Evolutionary conservation across 805 yeast species (phyloP).

Genomic region (Suhomyces pyralidae): DNA sequence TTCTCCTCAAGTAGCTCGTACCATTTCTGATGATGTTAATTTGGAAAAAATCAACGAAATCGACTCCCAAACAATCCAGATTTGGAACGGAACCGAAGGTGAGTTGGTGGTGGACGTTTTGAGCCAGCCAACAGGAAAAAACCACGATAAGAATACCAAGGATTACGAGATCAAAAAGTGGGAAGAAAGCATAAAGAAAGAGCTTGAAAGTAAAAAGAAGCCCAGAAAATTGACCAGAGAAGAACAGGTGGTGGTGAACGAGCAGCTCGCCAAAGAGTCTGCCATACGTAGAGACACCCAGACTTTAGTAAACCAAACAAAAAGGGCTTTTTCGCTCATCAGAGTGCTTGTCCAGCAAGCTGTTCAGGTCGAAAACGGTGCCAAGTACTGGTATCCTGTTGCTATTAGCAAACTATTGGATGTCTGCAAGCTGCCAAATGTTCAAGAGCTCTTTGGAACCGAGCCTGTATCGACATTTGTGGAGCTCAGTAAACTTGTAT

Average conservation of each 20-base stretch:
- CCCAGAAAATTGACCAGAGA: constrained; percentile 69
- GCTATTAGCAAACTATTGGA: constrained; percentile 52
- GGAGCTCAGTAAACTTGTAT: constrained; percentile 49
- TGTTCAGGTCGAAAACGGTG: constrained; percentile 62
- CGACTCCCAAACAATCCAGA: constrained; percentile 49
- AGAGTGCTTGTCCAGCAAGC: constrained; percentile 49
- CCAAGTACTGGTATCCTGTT: constrained; percentile 66
- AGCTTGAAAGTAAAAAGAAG: constrained; percentile 56
- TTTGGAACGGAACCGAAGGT: constrained; percentile 72
- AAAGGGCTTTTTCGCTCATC: constrained; percentile 53
- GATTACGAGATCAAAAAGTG: constrained; percentile 85
- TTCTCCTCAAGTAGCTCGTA: constrained; percentile 47
- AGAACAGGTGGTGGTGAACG: constrained; percentile 61
- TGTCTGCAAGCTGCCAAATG: constrained; percentile 35
- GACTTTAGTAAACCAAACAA: constrained; percentile 31
- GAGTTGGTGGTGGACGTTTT: constrained; percentile 65
- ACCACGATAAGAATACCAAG: constrained; percentile 67
- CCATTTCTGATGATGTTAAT: constrained; percentile 45
- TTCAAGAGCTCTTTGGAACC: constrained; percentile 39
- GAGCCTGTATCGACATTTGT: constrained; percentile 51
- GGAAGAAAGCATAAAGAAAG: constrained; percentile 82
- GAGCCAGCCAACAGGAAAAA: constrained; percentile 36
- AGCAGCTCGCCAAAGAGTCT: constrained; percentile 63
- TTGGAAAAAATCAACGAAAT: constrained; percentile 33
- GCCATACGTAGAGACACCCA: constrained; percentile 49